Percentiles rank a stretch among this genome's conserved stretches.
Evolutionary conservation across 495 filamentous ascomycete genomes (phyloP).

Genomic region (Podospora didyma): DNA sequence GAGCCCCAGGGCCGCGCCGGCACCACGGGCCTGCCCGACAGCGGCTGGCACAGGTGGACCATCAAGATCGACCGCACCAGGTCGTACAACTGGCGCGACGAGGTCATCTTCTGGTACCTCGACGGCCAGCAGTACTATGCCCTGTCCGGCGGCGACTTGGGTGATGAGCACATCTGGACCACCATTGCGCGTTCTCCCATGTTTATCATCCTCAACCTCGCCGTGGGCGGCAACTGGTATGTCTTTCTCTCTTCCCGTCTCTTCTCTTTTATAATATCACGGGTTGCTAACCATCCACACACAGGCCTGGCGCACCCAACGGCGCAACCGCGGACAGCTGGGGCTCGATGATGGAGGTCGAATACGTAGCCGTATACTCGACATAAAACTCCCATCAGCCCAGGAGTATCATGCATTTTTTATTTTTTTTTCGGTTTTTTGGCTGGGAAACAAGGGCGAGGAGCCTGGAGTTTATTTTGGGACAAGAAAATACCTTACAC

Average conservation of each 20-base stretch:
- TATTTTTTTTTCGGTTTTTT: background rate
- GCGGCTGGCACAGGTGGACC: conserved; percentile 44
- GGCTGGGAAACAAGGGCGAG: background rate
- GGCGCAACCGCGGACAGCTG: conserved; percentile 37
- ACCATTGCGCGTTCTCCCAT: conserved; percentile 43
- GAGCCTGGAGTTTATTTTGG: background rate
- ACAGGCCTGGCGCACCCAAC: conserved; percentile 28
- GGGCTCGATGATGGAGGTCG: conserved; percentile 49
- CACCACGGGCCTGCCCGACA: conserved; percentile 28
- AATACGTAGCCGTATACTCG: conserved; percentile 40
- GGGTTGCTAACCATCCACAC: background rate
- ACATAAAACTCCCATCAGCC: background rate
- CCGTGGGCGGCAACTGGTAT: conserved; percentile 47
- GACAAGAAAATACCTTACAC: background rate
- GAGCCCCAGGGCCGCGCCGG: conserved; percentile 37
- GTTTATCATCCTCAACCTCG: conserved; percentile 48
- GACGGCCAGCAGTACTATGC: conserved; percentile 39
- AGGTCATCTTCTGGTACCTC: conserved; percentile 43
- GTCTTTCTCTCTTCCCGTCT: conserved; percentile 13
- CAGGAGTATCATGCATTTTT: too few species aligned
- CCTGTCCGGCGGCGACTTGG: conserved; percentile 36
- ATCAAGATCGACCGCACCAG: conserved; percentile 42
- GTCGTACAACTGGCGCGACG: conserved; percentile 31
- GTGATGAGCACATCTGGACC: conserved; percentile 40
- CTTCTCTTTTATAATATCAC: background rate